These are phyloP conservation scores for Heliamphora exappendiculata DNA, from an alignment of 148 eudicot genomes.

Conservation along the genomic window DNA sequence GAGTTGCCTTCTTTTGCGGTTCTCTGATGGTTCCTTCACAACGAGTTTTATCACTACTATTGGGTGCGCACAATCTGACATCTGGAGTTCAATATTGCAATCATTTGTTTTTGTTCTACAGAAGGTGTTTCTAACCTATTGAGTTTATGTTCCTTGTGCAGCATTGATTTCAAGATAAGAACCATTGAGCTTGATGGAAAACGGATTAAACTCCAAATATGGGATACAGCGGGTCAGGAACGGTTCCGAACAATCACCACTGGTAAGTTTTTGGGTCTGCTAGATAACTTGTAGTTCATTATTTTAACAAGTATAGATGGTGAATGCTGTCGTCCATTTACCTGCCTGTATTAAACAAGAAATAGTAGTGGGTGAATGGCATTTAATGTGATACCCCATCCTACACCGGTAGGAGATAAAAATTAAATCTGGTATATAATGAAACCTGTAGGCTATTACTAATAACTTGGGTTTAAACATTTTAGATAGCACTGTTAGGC, in stretches of 20 bases:
- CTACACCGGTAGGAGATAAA: too few relatives aligned
- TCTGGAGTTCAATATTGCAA: neutral
- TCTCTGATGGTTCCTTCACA: conserved; percentile 94
- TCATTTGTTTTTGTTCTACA: neutral
- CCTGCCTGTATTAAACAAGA: neutral
- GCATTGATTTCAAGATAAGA: conserved; percentile 83
- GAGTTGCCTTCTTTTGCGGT: conserved; percentile 96
- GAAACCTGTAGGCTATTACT: too few relatives aligned
- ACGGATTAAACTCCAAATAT: conserved; percentile 78
- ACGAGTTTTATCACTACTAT: conserved; percentile 94
- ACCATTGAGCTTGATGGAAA: conserved; percentile 88
- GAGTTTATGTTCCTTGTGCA: conserved; percentile 17
- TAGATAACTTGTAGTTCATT: neutral
- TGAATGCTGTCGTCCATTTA: conserved; percentile 3
- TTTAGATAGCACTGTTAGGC: too few relatives aligned
- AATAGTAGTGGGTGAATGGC: neutral
- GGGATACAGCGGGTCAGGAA: conserved; percentile 95
- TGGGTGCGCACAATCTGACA: conserved; percentile 40
- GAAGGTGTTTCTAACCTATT: conserved; percentile 2
- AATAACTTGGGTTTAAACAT: too few relatives aligned
- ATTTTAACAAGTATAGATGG: neutral
- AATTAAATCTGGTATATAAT: too few relatives aligned
- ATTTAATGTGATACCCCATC: too few relatives aligned
- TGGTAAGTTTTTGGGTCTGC: conserved; percentile 28
- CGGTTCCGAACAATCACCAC: conserved; percentile 81